Evolutionary conservation across 345 rosid genomes (phyloP).

Genomic region (Corymbia maculata): DNA sequence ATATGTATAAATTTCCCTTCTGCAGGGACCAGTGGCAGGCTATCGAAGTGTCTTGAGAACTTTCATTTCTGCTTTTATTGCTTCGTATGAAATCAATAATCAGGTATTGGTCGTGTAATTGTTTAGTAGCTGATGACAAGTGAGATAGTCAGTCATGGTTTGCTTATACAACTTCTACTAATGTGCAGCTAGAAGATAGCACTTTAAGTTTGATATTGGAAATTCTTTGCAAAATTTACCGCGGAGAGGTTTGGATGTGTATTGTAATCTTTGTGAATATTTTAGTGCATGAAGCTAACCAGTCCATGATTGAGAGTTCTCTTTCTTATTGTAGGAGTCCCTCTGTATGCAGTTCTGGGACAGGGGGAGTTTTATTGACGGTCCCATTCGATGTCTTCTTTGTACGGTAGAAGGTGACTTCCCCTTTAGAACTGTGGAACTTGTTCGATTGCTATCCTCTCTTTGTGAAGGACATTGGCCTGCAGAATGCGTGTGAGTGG

Average conservation of each 20-base stretch:
- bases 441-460: conserved; percentile 70
- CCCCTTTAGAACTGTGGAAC: conserved; percentile 65
- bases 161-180: not conserved
- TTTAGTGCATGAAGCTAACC: not conserved
- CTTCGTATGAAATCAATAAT: conserved; percentile 81
- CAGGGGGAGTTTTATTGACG: conserved; percentile 77
- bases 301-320: not conserved
- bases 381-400: conserved; percentile 93
- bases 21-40: conserved; percentile 70
- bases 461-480: conserved; percentile 98
- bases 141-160: not conserved
- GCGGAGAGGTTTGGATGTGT: conserved; percentile 63
- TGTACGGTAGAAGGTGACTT: conserved; percentile 85
- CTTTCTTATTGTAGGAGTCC: conserved; percentile 53
- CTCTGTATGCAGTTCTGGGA: conserved; percentile 99
- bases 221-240: conserved; percentile 80
- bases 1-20: not conserved
- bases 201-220: conserved; percentile 69
- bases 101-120: conserved; percentile 38
- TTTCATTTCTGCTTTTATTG: conserved; percentile 84
- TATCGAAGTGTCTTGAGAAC: conserved; percentile 84
- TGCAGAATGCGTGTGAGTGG: conserved; percentile 87
- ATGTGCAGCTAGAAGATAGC: conserved; percentile 56
- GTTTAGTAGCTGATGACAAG: not conserved
- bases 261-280: not conserved